phyloP scores from a whole-genome alignment of 2,329 filamentous ascomycete species.

The Monilinia polystroma region DNA sequence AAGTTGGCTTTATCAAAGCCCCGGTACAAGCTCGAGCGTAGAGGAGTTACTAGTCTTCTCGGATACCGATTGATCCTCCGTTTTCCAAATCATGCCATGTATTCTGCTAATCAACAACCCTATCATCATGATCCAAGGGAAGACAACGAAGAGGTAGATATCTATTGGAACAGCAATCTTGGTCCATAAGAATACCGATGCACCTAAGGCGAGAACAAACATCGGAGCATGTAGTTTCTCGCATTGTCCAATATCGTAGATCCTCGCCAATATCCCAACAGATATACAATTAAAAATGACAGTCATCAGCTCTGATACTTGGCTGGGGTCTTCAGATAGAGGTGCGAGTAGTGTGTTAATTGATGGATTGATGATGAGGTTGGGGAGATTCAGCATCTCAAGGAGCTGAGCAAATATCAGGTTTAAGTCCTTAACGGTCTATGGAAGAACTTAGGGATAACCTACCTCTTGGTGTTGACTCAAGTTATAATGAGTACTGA shows the following conservation, averaged over 20 bases:
- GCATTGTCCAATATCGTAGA: neutral
- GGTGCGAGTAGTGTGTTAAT: neutral
- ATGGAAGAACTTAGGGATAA: too few relatives aligned
- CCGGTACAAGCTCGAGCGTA: neutral
- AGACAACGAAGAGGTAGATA: neutral
- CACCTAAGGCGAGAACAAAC: neutral
- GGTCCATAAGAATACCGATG: neutral
- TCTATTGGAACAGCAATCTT: neutral
- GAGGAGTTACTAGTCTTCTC: neutral
- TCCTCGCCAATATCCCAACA: neutral
- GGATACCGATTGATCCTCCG: too few relatives aligned
- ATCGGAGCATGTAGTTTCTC: neutral
- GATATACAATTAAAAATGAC: neutral
- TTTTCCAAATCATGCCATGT: neutral
- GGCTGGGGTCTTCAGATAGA: neutral
- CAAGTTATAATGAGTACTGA: neutral
- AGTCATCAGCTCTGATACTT: neutral
- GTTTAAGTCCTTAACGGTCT: neutral
- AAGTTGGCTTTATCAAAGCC: neutral
- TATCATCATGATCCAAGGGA: neutral
- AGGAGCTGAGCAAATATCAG: neutral
- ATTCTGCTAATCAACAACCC: constrained; percentile 11
- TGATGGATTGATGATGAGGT: neutral
- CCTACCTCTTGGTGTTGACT: neutral
- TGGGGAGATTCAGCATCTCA: neutral